These are phyloP conservation scores for Wickerhamiella kurtzmanii DNA, from an alignment of 805 yeast genomes.

Conservation along the genomic window DNA sequence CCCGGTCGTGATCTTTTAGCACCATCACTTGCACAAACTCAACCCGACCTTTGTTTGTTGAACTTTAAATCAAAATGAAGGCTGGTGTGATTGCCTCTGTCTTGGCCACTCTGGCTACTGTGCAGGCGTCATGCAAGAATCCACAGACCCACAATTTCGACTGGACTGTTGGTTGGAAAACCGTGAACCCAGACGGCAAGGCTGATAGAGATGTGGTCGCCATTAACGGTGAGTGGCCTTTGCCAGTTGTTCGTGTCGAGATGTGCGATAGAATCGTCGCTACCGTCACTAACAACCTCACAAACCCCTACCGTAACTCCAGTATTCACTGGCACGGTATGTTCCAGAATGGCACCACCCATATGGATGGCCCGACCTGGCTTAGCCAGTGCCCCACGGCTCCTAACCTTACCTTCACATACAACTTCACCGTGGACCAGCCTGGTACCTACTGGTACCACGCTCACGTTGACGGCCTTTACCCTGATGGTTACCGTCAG, in stretches of 20 bases:
- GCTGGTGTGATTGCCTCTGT: neutral
- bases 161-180: constrained; percentile 25
- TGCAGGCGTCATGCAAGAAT: neutral
- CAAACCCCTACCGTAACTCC: constrained; percentile 42
- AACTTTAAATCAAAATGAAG: too few species aligned
- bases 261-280: constrained; percentile 69
- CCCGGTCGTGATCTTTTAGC: neutral
- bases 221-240: constrained; percentile 63
- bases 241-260: constrained; percentile 68
- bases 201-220: constrained; percentile 41
- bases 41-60: too few species aligned
- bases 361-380: constrained; percentile 86
- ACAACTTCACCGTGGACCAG: constrained; percentile 84
- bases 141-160: constrained; percentile 21
- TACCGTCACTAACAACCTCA: constrained; percentile 63
- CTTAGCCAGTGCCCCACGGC: constrained; percentile 85
- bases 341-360: constrained; percentile 60
- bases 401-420: constrained; percentile 58
- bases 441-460: constrained; percentile 96
- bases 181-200: constrained; percentile 44
- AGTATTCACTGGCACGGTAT: constrained; percentile 89
- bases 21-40: too few species aligned
- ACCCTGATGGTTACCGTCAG: constrained; percentile 67
- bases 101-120: neutral
- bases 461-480: constrained; percentile 80